Conservation (phyloP, 306 rosid genomes). For the Inga laurina region DNA sequence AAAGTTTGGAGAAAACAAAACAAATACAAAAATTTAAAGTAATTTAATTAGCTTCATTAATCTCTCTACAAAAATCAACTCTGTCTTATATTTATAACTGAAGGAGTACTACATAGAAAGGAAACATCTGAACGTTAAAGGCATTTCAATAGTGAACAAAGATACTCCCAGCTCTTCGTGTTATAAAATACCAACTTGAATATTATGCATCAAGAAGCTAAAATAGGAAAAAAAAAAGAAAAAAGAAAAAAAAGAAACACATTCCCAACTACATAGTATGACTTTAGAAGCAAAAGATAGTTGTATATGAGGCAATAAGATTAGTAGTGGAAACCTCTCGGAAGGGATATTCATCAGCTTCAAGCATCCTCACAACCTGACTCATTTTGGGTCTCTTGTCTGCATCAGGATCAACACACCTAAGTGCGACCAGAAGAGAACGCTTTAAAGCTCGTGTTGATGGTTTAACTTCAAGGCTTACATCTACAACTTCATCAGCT, state of each 20-base stretch:
- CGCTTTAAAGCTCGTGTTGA: constrained; percentile 78
- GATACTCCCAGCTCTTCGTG: background rate
- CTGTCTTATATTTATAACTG: no score
- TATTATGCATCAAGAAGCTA: background rate
- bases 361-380: constrained; percentile 90
- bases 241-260: background rate
- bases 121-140: background rate
- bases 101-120: background rate
- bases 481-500: constrained; percentile 88
- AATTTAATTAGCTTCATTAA: no score
- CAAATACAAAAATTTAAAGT: no score
- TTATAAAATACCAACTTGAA: background rate
- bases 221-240: background rate
- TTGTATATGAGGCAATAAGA: constrained; percentile 7
- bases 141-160: background rate
- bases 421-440: constrained; percentile 78
- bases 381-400: constrained; percentile 93
- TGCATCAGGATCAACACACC: constrained; percentile 91
- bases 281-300: background rate
- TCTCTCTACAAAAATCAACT: no score
- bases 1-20: no score
- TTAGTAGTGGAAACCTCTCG: constrained; percentile 66
- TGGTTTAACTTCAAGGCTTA: constrained; percentile 75
- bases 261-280: background rate
- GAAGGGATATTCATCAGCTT: constrained; percentile 84